Base-by-base conservation (phyloP, 2,329 filamentous ascomycete species). In the Pochonia chlamydosporia region DNA sequence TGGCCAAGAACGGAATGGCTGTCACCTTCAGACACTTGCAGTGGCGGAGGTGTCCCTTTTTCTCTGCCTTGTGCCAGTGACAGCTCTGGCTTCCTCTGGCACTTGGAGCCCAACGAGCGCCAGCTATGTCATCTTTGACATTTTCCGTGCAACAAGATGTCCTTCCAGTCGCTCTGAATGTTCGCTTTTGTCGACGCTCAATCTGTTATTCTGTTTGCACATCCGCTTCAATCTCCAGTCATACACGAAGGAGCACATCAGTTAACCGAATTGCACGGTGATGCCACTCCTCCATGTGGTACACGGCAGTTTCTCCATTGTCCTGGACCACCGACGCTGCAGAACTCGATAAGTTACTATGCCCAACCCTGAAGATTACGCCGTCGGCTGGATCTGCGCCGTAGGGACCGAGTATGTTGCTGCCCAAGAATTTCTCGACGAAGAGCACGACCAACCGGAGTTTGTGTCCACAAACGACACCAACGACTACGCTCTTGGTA, bases 401-500 rank as follows among this genome's bases (percentile, higher is more conserved):
- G 36, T 59, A 1, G 20, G 23, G 1, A 44, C 49, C 1, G 58
- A 62, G 24, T 48, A 46, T n/a, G 51, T 53, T 28, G 57, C 56
- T 9, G 53, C 55, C 0, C 40, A 48, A 16, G 40, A n/a, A 10
- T 54, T 59, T 13, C 53, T 59, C 5, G 54, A 60, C 28, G 43
- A 59, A 33, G 21, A 44, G 11, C 47, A 57, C 31, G 36, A 31
- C 3, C 6, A 18, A 35, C 42, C 30, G 20, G 24, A 36, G 20
- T 9, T 4, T 3, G 14, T 21, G 6, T 23, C 18, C 9, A 5
- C 6, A 10, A 37, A 33, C 20, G 30, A 44, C 23, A 36, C 5
- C 30, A 51, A 51, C 25, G 60, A 57, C 28, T 70, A 70, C 44
- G 54, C 50, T 3, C 51, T 63, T 0, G 67, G 65, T 1, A 47